Conservation (phyloP, 768 basidiomycete genomes). For the Termitomyces sp. region DNA sequence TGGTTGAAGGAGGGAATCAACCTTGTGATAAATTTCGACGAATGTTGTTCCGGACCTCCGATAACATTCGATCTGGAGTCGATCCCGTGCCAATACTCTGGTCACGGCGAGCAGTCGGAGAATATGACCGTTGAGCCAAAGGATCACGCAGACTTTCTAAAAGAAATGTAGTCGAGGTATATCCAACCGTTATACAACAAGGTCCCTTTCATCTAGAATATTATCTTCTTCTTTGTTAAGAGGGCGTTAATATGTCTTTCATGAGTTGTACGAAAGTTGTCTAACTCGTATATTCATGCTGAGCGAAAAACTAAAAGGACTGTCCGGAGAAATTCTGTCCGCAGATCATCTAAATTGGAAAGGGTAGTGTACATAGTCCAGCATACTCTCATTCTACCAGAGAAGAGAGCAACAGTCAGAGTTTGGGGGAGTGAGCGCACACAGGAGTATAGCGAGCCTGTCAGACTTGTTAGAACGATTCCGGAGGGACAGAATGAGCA, state of each 20-base stretch:
- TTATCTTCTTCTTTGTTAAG: no score
- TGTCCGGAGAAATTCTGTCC: not conserved
- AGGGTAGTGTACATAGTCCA: not conserved
- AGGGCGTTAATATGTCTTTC: no score
- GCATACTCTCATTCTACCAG: not conserved
- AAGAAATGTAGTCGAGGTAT: not conserved
- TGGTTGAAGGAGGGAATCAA: not conserved
- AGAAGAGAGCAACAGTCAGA: slow-evolving; percentile 19
- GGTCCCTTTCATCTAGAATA: not conserved
- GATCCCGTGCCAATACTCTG: not conserved
- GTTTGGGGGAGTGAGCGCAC: slow-evolving; percentile 31
- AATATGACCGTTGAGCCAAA: not conserved
- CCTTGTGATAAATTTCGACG: not conserved
- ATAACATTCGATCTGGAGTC: not conserved
- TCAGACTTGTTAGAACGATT: not conserved
- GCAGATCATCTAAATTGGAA: not conserved
- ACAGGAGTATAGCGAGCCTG: slow-evolving; percentile 60
- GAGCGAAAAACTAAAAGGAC: not conserved
- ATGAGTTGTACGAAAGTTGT: no score
- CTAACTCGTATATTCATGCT: not conserved
- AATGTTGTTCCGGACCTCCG: not conserved
- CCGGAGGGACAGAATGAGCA: slow-evolving; percentile 14
- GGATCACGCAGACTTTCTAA: not conserved
- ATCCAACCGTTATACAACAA: no score
- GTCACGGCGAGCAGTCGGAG: not conserved